Conservation (phyloP, 257 asterid genomes). For the Capsicum chinense region DNA sequence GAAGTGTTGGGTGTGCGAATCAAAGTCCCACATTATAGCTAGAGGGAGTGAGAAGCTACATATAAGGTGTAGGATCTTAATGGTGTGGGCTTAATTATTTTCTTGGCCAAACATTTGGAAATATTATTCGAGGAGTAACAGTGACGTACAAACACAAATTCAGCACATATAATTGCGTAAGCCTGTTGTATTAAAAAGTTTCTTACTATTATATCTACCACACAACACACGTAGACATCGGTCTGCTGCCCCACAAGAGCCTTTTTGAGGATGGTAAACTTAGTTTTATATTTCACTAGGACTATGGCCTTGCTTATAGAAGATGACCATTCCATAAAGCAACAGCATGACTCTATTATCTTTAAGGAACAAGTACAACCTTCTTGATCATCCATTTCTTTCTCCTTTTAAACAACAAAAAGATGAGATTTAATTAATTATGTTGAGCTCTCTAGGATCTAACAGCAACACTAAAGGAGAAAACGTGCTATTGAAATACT, state of each 20-base stretch:
- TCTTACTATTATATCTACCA: neutral
- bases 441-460: constrained; percentile 1
- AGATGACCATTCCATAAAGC: neutral
- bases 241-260: neutral
- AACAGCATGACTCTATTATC: neutral
- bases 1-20: neutral
- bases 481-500: neutral
- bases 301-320: neutral
- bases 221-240: neutral
- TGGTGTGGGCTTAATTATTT: neutral
- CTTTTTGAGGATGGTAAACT: neutral
- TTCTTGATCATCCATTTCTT: neutral
- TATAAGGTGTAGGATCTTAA: too few species aligned
- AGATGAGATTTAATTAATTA: neutral
- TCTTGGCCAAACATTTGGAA: neutral
- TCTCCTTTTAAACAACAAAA: neutral
- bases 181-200: neutral
- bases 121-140: neutral
- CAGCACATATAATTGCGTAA: neutral
- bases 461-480: neutral
- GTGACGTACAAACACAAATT: constrained; percentile 4
- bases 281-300: neutral
- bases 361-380: neutral
- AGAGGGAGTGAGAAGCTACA: too few species aligned
- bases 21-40: too few species aligned